Conservation (phyloP, 2,329 filamentous ascomycete genomes). For the Fusarium sp. region DNA sequence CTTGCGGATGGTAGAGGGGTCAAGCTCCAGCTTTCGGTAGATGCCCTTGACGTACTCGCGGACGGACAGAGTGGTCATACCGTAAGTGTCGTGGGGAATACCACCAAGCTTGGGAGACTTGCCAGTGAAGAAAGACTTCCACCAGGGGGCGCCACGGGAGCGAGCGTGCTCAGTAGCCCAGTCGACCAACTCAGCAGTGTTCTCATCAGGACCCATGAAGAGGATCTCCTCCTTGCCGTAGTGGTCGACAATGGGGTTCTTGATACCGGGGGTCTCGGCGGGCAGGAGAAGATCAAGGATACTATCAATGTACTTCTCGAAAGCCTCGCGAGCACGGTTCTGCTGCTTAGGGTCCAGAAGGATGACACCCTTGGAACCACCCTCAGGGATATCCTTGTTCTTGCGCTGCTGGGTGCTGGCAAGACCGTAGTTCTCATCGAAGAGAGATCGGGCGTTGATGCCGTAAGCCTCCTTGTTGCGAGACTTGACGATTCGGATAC, state of each 20-base stretch:
- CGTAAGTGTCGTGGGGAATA: slow-evolving; percentile 95
- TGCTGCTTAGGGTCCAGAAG: slow-evolving; percentile 94
- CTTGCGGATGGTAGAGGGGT: slow-evolving; percentile 86
- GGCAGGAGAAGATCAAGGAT: slow-evolving; percentile 94
- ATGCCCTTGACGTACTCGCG: slow-evolving; percentile 96
- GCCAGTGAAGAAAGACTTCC: slow-evolving; percentile 99
- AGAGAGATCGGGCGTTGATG: slow-evolving; percentile 95
- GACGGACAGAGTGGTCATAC: slow-evolving; percentile 97
- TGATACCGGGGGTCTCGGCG: slow-evolving; percentile 93
- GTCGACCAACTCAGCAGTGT: slow-evolving; percentile 95
- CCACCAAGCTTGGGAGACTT: slow-evolving; percentile 96
- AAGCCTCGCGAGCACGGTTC: slow-evolving; percentile 90
- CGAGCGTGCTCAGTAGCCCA: slow-evolving; percentile 99
- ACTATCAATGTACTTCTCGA: slow-evolving; percentile 99
- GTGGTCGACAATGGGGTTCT: slow-evolving; percentile 96
- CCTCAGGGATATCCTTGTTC: slow-evolving; percentile 99
- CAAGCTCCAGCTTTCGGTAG: slow-evolving; percentile 93
- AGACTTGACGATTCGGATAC: slow-evolving; percentile 98
- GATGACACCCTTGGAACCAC: slow-evolving; percentile 97
- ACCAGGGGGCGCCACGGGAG: slow-evolving; percentile 90
- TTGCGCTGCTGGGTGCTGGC: slow-evolving; percentile 99
- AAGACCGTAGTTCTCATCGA: slow-evolving; percentile 98
- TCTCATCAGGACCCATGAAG: slow-evolving; percentile 99
- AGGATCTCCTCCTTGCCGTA: slow-evolving; percentile 96
- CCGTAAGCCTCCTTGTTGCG: slow-evolving; percentile 94